These are phyloP conservation scores for Leccinum pseudoinsigne DNA, from an alignment of 1,284 basidiomycete genomes.

Conservation along the genomic window DNA sequence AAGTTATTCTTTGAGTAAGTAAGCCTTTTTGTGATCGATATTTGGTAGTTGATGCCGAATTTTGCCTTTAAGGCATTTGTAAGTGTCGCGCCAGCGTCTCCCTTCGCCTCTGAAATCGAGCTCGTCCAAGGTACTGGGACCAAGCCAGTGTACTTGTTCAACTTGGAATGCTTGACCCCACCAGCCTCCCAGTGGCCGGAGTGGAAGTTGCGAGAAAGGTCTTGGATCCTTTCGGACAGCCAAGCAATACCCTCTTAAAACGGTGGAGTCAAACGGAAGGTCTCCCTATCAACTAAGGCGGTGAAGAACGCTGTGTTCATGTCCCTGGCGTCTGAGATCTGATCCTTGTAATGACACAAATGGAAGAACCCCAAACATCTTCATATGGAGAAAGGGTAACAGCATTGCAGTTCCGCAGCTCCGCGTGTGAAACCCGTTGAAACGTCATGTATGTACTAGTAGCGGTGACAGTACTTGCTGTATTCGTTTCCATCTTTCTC, in stretches of 20 bases:
- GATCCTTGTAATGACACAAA: neutral
- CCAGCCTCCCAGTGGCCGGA: constrained; percentile 39
- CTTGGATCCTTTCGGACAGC: constrained; percentile 42
- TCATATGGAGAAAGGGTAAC: neutral
- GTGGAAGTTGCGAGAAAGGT: constrained; percentile 42
- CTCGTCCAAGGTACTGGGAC: constrained; percentile 44
- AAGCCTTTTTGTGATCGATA: constrained; percentile 18
- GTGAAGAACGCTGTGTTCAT: neutral
- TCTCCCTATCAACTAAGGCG: constrained; percentile 25
- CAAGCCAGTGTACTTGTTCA: constrained; percentile 47
- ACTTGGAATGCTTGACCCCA: constrained; percentile 39
- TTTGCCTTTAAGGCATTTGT: constrained; percentile 24
- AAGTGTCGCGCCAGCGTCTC: constrained; percentile 3
- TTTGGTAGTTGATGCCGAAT: constrained; percentile 2
- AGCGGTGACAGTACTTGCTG: neutral
- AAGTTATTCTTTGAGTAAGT: constrained; percentile 54
- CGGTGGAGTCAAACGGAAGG: constrained; percentile 44
- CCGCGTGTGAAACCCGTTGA: constrained; percentile 23
- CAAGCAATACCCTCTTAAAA: constrained; percentile 40
- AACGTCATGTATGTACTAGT: neutral
- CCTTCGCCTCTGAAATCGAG: neutral
- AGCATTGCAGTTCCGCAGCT: constrained; percentile 2
- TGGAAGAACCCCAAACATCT: neutral
- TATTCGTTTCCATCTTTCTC: neutral
- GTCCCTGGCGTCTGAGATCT: neutral